Conservation (phyloP, 2,329 filamentous ascomycete genomes). For the Penicillium sp. region DNA sequence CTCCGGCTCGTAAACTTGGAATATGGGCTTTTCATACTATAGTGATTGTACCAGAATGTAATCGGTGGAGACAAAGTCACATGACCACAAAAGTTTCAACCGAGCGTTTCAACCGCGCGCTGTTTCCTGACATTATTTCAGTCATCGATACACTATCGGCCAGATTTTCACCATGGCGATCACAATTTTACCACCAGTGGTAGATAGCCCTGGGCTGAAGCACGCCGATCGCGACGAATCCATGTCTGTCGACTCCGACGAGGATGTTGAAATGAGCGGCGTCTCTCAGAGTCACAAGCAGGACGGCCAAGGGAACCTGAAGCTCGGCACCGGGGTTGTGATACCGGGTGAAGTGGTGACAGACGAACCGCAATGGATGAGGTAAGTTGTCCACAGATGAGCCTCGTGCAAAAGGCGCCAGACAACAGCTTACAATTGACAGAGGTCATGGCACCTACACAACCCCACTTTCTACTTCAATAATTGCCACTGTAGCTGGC, state of each 20-base stretch:
- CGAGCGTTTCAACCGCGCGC: background rate
- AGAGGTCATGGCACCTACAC: conserved; percentile 92
- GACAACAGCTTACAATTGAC: conserved; percentile 13
- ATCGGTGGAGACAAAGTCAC: too few relatives aligned
- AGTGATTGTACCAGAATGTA: too few relatives aligned
- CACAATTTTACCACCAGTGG: conserved; percentile 52
- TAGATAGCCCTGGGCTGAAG: conserved; percentile 29
- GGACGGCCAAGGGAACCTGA: conserved; percentile 25
- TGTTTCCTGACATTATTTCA: background rate
- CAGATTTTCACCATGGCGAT: conserved; percentile 47
- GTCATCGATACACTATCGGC: background rate
- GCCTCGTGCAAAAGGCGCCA: background rate
- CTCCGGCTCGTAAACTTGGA: too few relatives aligned
- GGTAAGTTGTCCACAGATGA: conserved; percentile 20
- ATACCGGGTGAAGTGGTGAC: conserved; percentile 88
- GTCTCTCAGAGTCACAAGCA: conserved; percentile 37
- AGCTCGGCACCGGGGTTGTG: conserved; percentile 53
- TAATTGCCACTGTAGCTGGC: conserved; percentile 84
- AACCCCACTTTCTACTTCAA: conserved; percentile 55
- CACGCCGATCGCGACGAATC: conserved; percentile 45
- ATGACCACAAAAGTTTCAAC: background rate
- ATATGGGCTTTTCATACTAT: too few relatives aligned
- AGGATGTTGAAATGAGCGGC: conserved; percentile 31
- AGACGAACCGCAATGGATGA: conserved; percentile 94
- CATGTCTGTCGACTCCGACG: conserved; percentile 46